Percentiles rank a stretch among this genome's conserved stretches.
phyloP scores from a whole-genome alignment of 495 filamentous ascomycete species.

The Penicillium verhagenii region DNA sequence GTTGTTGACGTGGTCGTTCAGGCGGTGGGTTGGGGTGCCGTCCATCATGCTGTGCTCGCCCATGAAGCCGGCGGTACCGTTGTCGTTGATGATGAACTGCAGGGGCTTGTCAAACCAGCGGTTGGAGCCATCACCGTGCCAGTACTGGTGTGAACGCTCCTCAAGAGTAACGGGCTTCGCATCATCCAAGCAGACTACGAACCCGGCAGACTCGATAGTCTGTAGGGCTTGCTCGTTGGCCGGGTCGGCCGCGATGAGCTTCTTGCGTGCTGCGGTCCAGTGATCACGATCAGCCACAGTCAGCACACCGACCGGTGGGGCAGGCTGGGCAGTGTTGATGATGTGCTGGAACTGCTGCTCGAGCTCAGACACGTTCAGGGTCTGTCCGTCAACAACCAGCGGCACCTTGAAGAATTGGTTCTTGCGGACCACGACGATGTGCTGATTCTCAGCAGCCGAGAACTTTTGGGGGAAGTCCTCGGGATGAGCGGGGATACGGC shows the following conservation, averaged over 20 bases:
- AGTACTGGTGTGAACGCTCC: constrained; percentile 94
- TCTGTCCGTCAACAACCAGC: constrained; percentile 71
- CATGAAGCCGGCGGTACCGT: constrained; percentile 95
- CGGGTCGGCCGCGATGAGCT: constrained; percentile 70
- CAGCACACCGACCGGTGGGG: constrained; percentile 75
- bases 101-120: constrained; percentile 98
- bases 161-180: constrained; percentile 89
- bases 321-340: constrained; percentile 70
- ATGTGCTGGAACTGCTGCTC: constrained; percentile 84
- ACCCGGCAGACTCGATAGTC: constrained; percentile 86
- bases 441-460: constrained; percentile 67
- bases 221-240: constrained; percentile 73
- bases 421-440: constrained; percentile 87
- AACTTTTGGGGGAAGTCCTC: constrained; percentile 86
- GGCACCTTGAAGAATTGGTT: constrained; percentile 93
- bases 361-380: constrained; percentile 82
- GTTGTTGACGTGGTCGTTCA: constrained; percentile 90
- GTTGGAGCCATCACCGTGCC: constrained; percentile 95
- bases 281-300: constrained; percentile 90
- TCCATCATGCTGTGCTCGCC: constrained; percentile 99
- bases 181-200: constrained; percentile 92
- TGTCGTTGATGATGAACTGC: constrained; percentile 98
- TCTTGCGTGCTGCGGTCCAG: constrained; percentile 83
- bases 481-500: constrained; percentile 79
- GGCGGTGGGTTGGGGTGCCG: constrained; percentile 91